These are phyloP conservation scores for Lactarius sp. DNA, from an alignment of 768 basidiomycete genomes.

Conservation along the genomic window DNA sequence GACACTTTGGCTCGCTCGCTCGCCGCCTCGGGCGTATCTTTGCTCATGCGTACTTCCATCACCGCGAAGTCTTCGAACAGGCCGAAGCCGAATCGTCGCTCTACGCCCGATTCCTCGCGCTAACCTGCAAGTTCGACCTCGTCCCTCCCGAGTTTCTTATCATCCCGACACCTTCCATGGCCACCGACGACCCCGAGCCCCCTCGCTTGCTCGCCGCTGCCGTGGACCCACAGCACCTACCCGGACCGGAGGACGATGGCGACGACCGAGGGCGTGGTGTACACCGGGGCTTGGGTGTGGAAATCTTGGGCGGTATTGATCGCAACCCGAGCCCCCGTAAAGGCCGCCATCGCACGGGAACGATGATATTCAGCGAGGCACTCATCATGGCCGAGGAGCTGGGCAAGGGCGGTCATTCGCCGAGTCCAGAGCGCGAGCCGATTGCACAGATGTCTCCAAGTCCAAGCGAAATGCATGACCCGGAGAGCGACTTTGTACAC, in stretches of 20 bases:
- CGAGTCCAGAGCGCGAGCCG: slow-evolving; percentile 16
- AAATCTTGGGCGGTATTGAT: slow-evolving; percentile 15
- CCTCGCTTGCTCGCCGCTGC: slow-evolving; percentile 24
- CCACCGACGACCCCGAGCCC: slow-evolving; percentile 30
- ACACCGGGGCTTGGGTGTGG: slow-evolving; percentile 19
- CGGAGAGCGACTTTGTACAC: slow-evolving; percentile 17
- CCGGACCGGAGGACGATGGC: slow-evolving; percentile 16
- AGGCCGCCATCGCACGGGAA: slow-evolving; percentile 62
- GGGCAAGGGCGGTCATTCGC: slow-evolving; percentile 27
- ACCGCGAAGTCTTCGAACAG: slow-evolving; percentile 86
- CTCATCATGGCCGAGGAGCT: slow-evolving; percentile 39
- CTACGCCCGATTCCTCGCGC: slow-evolving; percentile 83
- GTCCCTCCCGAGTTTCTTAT: slow-evolving; percentile 82
- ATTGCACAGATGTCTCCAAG: neutral
- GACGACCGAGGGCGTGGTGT: slow-evolving; percentile 24
- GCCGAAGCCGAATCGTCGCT: slow-evolving; percentile 87
- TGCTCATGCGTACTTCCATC: slow-evolving; percentile 94
- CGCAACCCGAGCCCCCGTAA: slow-evolving; percentile 26
- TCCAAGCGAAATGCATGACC: slow-evolving; percentile 5
- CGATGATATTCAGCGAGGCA: slow-evolving; percentile 61
- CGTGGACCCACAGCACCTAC: slow-evolving; percentile 16
- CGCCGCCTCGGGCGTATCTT: slow-evolving; percentile 92
- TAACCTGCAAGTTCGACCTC: slow-evolving; percentile 74
- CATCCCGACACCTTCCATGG: slow-evolving; percentile 49
- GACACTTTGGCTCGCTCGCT: slow-evolving; percentile 88